Conservation (phyloP, 169 alveolate species). For the Plasmodium relictum region DNA sequence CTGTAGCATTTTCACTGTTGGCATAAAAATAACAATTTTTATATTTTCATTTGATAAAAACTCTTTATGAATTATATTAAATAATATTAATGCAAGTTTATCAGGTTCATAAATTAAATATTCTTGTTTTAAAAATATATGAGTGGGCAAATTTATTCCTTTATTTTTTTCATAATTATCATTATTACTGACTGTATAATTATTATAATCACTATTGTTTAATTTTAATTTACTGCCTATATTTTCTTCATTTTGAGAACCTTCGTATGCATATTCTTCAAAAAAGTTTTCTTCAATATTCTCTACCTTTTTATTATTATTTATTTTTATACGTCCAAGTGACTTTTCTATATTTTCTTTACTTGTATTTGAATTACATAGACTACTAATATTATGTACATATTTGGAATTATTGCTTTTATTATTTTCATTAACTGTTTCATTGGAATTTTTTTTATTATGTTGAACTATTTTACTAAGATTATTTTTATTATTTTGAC, state of each 20-base stretch:
- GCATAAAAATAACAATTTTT: constrained; percentile 63
- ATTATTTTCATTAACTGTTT: neutral
- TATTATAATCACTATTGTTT: constrained; percentile 60
- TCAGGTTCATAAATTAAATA: constrained; percentile 72
- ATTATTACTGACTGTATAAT: constrained; percentile 6
- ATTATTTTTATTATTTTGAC: too few species aligned
- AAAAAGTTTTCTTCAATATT: neutral
- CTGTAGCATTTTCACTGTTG: constrained; percentile 75
- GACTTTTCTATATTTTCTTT: neutral
- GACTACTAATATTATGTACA: neutral
- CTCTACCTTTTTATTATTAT: neutral
- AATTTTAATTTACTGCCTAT: constrained; percentile 23
- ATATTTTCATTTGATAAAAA: constrained; percentile 22
- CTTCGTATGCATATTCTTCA: constrained; percentile 4
- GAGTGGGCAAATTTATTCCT: constrained; percentile 72
- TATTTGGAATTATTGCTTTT: neutral
- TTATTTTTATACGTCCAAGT: too few species aligned
- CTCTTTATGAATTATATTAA: constrained; percentile 50
- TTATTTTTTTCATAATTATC: constrained; percentile 43
- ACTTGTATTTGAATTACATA: neutral
- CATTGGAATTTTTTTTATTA: too few species aligned
- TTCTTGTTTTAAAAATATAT: constrained; percentile 66
- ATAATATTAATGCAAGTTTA: constrained; percentile 52
- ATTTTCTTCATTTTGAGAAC: constrained; percentile 1
- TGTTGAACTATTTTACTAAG: too few species aligned